Evolutionary conservation across 495 filamentous ascomycete genomes (phyloP), one percentile per base, ranked within the genome.

Genomic region (Sabuloglossum arenarium): DNA sequence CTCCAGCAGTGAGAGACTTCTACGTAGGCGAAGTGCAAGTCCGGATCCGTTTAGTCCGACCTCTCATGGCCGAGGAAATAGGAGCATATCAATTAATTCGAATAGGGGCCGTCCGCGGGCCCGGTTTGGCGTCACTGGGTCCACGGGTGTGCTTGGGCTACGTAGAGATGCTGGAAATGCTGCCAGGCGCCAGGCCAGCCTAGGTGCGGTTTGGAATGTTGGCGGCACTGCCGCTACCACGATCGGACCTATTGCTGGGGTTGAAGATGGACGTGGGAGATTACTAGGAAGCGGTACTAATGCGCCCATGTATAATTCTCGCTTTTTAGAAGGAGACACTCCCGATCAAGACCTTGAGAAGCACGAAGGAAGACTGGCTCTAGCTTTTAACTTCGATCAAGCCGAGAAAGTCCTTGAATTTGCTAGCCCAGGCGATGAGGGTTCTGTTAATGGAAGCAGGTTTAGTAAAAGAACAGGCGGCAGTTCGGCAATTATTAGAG

Each of bases 301-400:
- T 59, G 86, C 86, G 28, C 81, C 81, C 1, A 75, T 86, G 46
- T 87, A 84, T 62, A 75, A 74, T 1, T 85, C 84, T 39, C 71
- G 75, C 24, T 91, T 91, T 59, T 67, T 82, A 21, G 72, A 73
- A 1, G 66, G 69, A 43, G 65, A 67, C n/a, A 71, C 74, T 25
- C 69, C 71, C 8, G 71, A 75, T 34, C 75, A 81, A 25, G 77
- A 87, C 46, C 61, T 70, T 29, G 79, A 83, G 50, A 79, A 75
- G 49, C 83, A 93, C 61, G 80, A 88, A 61, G 76, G 76, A 34
- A 79, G 91, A 19, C 62, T 97, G 37, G 91, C 93, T 9, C 68
- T 84, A 34, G 91, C 91, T 4, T 73, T 95, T 19, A 81, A 85
- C n/a, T 73, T 97, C 57, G 84, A 97, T 63, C 79, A 76, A 54